phyloP scores from a whole-genome alignment of 805 yeast species.

The Maudiozyma saulgeensis region DNA sequence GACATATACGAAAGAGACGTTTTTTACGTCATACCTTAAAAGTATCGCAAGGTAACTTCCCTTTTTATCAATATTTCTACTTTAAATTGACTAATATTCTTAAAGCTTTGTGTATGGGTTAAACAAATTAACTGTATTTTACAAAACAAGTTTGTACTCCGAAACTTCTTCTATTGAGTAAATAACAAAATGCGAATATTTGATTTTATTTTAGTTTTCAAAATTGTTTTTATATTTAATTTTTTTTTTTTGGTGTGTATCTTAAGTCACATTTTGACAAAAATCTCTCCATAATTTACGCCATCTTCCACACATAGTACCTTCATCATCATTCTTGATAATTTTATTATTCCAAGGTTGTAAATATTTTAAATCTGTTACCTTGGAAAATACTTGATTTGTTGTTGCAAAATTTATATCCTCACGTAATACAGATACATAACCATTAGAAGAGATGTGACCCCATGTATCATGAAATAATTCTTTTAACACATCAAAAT shows the following conservation, averaged over 20 bases:
- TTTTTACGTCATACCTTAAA: no score
- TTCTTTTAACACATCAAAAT: conserved; percentile 18
- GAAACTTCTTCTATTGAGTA: no score
- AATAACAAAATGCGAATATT: no score
- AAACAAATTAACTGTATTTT: no score
- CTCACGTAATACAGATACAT: conserved; percentile 4
- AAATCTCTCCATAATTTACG: conserved; percentile 14
- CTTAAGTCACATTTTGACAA: conserved; percentile 2
- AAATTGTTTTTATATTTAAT: neutral
- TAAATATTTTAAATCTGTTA: conserved; percentile 16
- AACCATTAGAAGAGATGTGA: conserved; percentile 17
- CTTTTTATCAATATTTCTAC: no score
- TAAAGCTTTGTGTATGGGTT: no score
- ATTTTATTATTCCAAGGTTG: conserved; percentile 19
- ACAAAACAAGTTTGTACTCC: no score
- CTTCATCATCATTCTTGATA: conserved; percentile 1
- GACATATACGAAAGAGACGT: no score
- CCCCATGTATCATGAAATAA: conserved; percentile 28
- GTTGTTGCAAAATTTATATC: conserved; percentile 1
- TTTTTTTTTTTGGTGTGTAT: neutral
- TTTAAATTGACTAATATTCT: no score
- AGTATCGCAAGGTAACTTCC: no score
- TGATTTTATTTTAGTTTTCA: neutral
- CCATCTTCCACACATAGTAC: conserved; percentile 11
- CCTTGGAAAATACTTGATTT: conserved; percentile 7